Conservation (phyloP, 345 rosid species). For the Gossypium longicalyx region DNA sequence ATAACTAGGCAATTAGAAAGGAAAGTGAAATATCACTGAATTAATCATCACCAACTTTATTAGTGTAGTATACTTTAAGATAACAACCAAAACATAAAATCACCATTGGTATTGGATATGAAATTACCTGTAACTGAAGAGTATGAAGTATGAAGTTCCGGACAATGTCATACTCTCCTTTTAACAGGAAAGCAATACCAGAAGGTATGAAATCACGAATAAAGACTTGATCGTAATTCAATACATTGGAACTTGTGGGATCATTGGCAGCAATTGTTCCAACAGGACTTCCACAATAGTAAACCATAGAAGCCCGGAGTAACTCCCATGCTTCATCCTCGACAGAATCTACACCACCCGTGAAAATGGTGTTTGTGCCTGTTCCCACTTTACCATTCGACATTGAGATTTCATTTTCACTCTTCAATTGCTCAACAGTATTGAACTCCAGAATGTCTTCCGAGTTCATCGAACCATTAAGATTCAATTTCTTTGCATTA, state of each 20-base stretch:
- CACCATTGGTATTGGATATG: background rate
- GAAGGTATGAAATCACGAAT: slow-evolving; percentile 54
- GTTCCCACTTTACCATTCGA: slow-evolving; percentile 30
- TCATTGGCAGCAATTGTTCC: slow-evolving; percentile 96
- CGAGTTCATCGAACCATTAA: slow-evolving; percentile 31
- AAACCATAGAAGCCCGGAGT: slow-evolving; percentile 62
- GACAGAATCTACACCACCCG: slow-evolving; percentile 31
- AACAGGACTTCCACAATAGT: slow-evolving; percentile 69
- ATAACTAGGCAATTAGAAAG: background rate
- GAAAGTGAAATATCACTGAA: background rate
- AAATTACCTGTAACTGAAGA: slow-evolving; percentile 56
- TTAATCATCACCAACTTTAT: background rate
- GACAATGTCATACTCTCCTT: slow-evolving; percentile 55
- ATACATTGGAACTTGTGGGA: slow-evolving; percentile 51
- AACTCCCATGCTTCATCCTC: slow-evolving; percentile 94
- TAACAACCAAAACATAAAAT: slow-evolving; percentile 1
- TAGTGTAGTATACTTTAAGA: too few relatives aligned
- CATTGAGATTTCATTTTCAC: slow-evolving; percentile 25
- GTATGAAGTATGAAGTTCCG: slow-evolving; percentile 49
- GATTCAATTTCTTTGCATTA: slow-evolving; percentile 31
- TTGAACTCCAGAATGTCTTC: slow-evolving; percentile 31
- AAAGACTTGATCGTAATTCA: slow-evolving; percentile 57
- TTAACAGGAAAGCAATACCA: slow-evolving; percentile 49
- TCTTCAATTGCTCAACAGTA: slow-evolving; percentile 30
- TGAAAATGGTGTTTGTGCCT: slow-evolving; percentile 18